phyloP scores from a whole-genome alignment of 2,329 filamentous ascomycete genomes.

The Pseudogymnoascus sp. region DNA sequence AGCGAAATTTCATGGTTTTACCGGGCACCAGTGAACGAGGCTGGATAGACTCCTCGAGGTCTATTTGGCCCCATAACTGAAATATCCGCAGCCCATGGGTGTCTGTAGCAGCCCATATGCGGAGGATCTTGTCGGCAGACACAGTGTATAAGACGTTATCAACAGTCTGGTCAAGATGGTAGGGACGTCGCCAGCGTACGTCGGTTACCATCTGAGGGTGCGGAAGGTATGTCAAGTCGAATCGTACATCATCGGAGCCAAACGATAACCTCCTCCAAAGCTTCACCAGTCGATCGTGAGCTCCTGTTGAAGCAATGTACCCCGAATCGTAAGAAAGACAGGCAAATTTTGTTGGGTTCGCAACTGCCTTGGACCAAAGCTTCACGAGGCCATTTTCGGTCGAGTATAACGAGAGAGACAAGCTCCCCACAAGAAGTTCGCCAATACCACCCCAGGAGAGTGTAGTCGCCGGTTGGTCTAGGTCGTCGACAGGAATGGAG shows the following conservation, averaged over 20 bases:
- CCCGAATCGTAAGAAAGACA: slow-evolving; percentile 79
- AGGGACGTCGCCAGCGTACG: slow-evolving; percentile 76
- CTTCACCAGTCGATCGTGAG: slow-evolving; percentile 77
- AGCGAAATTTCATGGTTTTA: slow-evolving; percentile 39
- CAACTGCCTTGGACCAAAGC: slow-evolving; percentile 68
- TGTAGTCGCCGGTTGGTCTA: slow-evolving; percentile 39
- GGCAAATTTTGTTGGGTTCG: slow-evolving; percentile 66
- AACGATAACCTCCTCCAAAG: slow-evolving; percentile 86
- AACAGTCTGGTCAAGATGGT: slow-evolving; percentile 66
- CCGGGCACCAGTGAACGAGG: slow-evolving; percentile 15
- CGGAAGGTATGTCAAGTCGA: slow-evolving; percentile 84
- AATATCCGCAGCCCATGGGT: slow-evolving; percentile 63
- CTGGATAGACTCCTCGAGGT: slow-evolving; percentile 65
- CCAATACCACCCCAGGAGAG: slow-evolving; percentile 84
- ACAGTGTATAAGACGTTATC: slow-evolving; percentile 89
- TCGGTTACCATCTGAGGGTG: slow-evolving; percentile 75
- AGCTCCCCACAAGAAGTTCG: slow-evolving; percentile 74
- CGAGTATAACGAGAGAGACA: slow-evolving; percentile 60
- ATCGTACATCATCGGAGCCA: slow-evolving; percentile 72
- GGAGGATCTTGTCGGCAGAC: slow-evolving; percentile 69
- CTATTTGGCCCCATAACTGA: slow-evolving; percentile 71
- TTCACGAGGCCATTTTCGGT: slow-evolving; percentile 41
- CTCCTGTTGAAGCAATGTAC: slow-evolving; percentile 73
- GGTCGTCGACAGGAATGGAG: slow-evolving; percentile 43
- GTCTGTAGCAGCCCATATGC: slow-evolving; percentile 77